Conservation (phyloP, 495 filamentous ascomycete genomes). For the Lentithecium fluviatile region DNA sequence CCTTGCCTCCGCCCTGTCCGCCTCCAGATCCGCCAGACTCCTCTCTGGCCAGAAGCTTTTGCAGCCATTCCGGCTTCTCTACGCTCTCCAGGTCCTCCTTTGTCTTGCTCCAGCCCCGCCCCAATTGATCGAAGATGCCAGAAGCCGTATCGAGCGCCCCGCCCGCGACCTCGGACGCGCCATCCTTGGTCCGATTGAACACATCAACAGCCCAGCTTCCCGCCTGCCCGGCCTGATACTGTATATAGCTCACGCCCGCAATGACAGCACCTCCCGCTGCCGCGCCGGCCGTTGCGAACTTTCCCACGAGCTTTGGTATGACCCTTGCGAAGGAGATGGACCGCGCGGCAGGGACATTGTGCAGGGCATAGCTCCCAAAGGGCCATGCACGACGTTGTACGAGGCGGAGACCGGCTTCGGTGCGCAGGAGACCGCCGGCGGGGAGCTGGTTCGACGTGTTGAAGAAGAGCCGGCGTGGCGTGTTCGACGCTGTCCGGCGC, state of each 20-base stretch:
- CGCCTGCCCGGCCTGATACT: conserved; percentile 93
- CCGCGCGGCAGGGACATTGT: conserved; percentile 81
- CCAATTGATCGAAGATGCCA: conserved; percentile 73
- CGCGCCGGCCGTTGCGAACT: conserved; percentile 81
- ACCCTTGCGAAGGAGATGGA: conserved; percentile 82
- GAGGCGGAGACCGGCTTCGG: conserved; percentile 60
- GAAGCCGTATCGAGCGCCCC: conserved; percentile 66
- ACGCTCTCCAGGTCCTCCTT: conserved; percentile 59
- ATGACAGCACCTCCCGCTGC: conserved; percentile 87
- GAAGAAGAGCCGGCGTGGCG: conserved; percentile 65
- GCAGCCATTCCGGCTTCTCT: conserved; percentile 82
- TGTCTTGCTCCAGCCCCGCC: conserved; percentile 77
- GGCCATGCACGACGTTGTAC: conserved; percentile 68
- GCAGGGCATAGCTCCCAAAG: conserved; percentile 69
- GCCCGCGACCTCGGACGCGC: conserved; percentile 63
- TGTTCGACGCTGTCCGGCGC: conserved; percentile 52
- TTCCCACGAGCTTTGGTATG: conserved; percentile 84
- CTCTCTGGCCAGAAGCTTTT: conserved; percentile 64
- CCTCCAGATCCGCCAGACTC: conserved; percentile 41
- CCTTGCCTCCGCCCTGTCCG: conserved; percentile 44
- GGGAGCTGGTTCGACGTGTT: conserved; percentile 51
- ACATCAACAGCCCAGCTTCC: conserved; percentile 84
- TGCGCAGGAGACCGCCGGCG: conserved; percentile 68
- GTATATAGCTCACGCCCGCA: conserved; percentile 83
- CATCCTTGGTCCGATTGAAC: conserved; percentile 68